Evolutionary conservation across 306 rosid species (phyloP).

Genomic region (Malus orientalis): DNA sequence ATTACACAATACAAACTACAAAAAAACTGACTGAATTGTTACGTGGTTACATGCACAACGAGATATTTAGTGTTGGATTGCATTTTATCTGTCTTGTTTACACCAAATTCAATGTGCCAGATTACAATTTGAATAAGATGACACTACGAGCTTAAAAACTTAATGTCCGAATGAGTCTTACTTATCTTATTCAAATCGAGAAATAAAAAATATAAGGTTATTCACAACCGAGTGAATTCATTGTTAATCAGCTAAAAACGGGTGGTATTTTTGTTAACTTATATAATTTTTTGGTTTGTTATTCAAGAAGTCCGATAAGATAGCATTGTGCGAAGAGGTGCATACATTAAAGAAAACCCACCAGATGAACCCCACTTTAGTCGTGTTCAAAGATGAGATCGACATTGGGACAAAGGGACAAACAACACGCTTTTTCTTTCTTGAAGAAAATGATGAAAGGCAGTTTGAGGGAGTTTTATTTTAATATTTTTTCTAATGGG

Average conservation of each 20-base stretch:
- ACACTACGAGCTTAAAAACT: too few species aligned
- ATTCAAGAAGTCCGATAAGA: not conserved
- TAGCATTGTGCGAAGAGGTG: not conserved
- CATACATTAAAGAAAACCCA: not conserved
- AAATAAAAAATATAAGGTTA: too few species aligned
- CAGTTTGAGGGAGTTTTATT: not conserved
- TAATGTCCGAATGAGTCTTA: too few species aligned
- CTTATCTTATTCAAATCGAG: not conserved
- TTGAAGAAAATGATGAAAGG: conserved; percentile 17
- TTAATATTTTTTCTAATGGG: not conserved
- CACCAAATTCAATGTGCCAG: not conserved
- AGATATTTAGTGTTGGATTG: not conserved
- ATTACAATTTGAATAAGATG: too few species aligned
- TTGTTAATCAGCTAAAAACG: not conserved
- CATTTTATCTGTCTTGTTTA: not conserved
- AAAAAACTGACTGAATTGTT: too few species aligned
- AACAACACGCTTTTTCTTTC: conserved; percentile 15
- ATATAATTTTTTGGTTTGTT: not conserved
- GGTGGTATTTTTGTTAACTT: not conserved
- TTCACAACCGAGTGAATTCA: not conserved
- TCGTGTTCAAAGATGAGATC: conserved; percentile 6
- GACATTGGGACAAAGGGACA: not conserved
- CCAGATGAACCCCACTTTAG: not conserved
- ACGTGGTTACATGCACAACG: not conserved
- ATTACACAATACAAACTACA: too few species aligned